phyloP scores from a whole-genome alignment of 2,329 filamentous ascomycete genomes.

The Xylariomycetidae sp. region DNA sequence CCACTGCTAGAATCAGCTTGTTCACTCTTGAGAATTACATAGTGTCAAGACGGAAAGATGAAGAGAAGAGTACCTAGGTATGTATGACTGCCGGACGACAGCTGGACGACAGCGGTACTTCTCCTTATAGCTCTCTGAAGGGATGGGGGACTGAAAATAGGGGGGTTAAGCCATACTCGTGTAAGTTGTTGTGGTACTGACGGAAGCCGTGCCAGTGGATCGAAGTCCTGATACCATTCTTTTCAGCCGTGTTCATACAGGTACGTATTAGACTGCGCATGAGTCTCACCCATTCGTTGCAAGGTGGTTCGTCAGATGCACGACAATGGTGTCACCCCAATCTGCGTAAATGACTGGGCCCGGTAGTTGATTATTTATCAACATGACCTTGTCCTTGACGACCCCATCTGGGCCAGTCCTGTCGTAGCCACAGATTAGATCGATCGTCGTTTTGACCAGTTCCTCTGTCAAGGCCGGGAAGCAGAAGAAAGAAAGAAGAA shows the following conservation, averaged over 20 bases:
- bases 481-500: too few species aligned
- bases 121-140: too few species aligned
- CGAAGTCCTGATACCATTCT: conserved; percentile 32
- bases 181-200: conserved; percentile 35
- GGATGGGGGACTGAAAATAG: too few species aligned
- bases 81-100: too few species aligned
- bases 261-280: conserved; percentile 50
- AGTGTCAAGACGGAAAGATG: too few species aligned
- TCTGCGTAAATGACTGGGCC: conserved; percentile 61
- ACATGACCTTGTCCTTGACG: conserved; percentile 35
- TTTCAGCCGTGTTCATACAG: too few species aligned
- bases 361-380: conserved; percentile 61
- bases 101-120: too few species aligned
- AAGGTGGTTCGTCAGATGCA: conserved; percentile 67
- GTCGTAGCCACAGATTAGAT: background rate
- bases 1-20: too few species aligned
- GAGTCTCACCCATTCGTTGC: conserved; percentile 42
- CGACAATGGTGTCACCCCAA: conserved; percentile 57
- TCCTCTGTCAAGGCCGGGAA: too few species aligned
- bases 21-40: too few species aligned
- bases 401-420: conserved; percentile 11
- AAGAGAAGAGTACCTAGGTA: too few species aligned
- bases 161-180: too few species aligned
- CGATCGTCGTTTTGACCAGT: conserved; percentile 1
- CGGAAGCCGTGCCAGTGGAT: conserved; percentile 46